Percentiles rank a stretch among this genome's conserved stretches.
These are phyloP conservation scores for Epithemia pelagica DNA, from an alignment of 108 stramenopile species.

Conservation along the genomic window DNA sequence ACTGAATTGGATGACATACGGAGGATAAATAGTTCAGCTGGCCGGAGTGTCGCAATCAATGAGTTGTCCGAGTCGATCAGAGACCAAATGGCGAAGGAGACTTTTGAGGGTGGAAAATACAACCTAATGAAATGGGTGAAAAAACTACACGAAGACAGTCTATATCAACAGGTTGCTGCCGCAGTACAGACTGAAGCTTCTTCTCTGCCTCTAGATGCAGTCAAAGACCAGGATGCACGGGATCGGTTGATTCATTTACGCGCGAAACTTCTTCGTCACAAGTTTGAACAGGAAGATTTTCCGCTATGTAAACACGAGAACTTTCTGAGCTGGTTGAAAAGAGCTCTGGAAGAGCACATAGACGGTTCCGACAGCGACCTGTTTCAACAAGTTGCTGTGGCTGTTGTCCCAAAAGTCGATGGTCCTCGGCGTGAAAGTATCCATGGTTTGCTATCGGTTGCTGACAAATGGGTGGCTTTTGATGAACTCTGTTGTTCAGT, in stretches of 20 bases:
- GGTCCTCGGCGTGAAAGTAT: background rate
- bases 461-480: background rate
- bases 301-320: background rate
- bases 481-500: background rate
- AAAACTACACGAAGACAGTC: background rate
- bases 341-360: background rate
- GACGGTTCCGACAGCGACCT: background rate
- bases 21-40: background rate
- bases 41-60: background rate
- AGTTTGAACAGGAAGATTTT: background rate
- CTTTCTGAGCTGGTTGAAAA: background rate
- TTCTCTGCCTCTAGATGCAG: background rate
- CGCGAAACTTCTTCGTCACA: background rate
- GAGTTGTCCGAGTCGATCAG: background rate
- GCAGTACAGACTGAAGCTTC: background rate
- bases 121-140: background rate
- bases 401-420: no score
- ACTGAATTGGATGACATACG: background rate
- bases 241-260: background rate
- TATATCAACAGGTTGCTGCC: background rate
- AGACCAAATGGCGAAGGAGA: background rate
- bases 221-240: background rate
- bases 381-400: background rate
- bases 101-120: background rate
- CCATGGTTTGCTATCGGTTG: background rate